Base-by-base conservation (phyloP, 169 alveolate genomes). In the Theileria parva region DNA sequence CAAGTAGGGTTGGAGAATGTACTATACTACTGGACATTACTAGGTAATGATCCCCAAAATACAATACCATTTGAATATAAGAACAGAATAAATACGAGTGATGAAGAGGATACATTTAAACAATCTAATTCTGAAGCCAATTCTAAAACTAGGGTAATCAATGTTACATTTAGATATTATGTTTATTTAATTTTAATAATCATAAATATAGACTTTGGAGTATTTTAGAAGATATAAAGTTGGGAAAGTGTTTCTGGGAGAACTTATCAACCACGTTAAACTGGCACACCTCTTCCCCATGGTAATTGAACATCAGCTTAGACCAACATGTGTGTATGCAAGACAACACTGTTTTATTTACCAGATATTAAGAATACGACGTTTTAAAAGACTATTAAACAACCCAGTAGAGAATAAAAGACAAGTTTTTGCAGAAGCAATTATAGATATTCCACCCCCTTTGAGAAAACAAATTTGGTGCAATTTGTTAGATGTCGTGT, bases 241-340 rank as follows among this genome's bases (percentile, higher is more conserved):
- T 17, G 64, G 70, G 15, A 12, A 17, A 21, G 77, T 71, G 23
- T 30, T 50, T 19, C 65, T 81, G 55, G 51, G 21, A 32, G 85
- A 81, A 30, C 12, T 81, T 30, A 1, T 81, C 17, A 55, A 65
- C 23, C 23, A 8, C 50, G 64, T 48, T 2, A 60, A 48, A 32
- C 27, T 51, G 51, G 88, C 88, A 1, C 69, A 75, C 72, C 84
- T 81, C 0, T 81, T 81, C 55, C 88, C 88, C 11, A 81, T 81
- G 85, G 69, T 81, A 27, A 65, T 81, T 8, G 88, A 81, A 28
- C 88, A 81, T 66, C 88, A 81, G 71, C 67, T 83, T 67, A 75
- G 89, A 27, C 89, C 89, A 9, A 51, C 89, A 1, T 83, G 86
- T 27, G 87, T 59, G 0, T 83, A 83, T 51, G 86, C 89, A 19